Conservation (phyloP, 768 basidiomycete genomes). For the Boletus sp. region DNA sequence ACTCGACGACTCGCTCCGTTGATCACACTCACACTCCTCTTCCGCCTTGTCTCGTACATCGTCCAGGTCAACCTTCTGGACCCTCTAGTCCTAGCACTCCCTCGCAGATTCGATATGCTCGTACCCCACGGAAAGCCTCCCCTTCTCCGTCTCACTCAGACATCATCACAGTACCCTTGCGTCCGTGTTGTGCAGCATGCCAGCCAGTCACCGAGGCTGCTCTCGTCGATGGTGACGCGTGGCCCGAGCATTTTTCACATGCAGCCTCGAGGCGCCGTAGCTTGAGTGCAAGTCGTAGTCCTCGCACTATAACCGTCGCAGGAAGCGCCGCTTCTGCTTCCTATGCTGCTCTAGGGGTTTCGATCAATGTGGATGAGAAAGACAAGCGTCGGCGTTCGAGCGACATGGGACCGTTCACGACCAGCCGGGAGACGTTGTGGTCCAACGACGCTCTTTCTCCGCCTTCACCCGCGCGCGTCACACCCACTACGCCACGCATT, state of each 20-base stretch:
- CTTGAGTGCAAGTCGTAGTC: conserved; percentile 36
- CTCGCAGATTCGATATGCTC: conserved; percentile 11
- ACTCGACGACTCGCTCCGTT: conserved; percentile 39
- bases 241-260: conserved; percentile 62
- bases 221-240: conserved; percentile 51
- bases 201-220: conserved; percentile 56
- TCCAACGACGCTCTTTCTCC: not conserved
- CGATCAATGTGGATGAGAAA: conserved; percentile 62
- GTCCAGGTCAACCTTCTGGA: conserved; percentile 27
- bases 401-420: conserved; percentile 26
- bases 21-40: conserved; percentile 37
- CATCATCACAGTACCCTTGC: conserved; percentile 59
- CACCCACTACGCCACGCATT: conserved; percentile 23
- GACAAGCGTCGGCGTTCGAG: conserved; percentile 53
- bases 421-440: not conserved
- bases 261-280: conserved; percentile 61
- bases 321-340: conserved; percentile 33
- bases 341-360: conserved; percentile 23
- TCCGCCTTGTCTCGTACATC: conserved; percentile 56
- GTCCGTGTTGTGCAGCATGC: conserved; percentile 70
- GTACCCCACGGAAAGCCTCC: conserved; percentile 20
- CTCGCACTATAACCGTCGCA: conserved; percentile 27
- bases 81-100: not conserved
- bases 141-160: conserved; percentile 39
- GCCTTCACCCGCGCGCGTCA: conserved; percentile 13